These are phyloP conservation scores for Syncephalastrum sp. DNA, from an alignment of 371 early-diverging fungal species.

Conservation along the genomic window DNA sequence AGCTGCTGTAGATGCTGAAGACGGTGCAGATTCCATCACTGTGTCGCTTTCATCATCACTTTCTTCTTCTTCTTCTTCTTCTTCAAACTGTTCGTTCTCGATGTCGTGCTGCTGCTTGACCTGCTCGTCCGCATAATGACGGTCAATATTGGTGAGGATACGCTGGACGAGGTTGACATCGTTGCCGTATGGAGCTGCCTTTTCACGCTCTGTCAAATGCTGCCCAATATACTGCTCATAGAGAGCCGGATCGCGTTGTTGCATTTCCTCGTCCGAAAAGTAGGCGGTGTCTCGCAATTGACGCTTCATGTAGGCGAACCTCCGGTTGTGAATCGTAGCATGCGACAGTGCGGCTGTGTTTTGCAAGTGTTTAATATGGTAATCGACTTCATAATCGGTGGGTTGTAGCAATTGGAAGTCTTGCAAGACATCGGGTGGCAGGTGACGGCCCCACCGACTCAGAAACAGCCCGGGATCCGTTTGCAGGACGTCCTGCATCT, in stretches of 20 bases:
- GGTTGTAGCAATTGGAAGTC: constrained; percentile 27
- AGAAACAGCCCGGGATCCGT: constrained; percentile 47
- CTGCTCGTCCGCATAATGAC: constrained; percentile 30
- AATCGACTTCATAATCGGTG: constrained; percentile 39
- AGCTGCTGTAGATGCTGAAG: constrained; percentile 4
- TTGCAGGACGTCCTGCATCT: constrained; percentile 28
- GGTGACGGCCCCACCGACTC: constrained; percentile 46
- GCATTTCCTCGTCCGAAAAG: constrained; percentile 48
- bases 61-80: constrained; percentile 50
- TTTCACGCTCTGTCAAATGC: constrained; percentile 33
- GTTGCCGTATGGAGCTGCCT: constrained; percentile 30
- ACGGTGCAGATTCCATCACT: neutral
- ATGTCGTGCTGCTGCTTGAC: constrained; percentile 27
- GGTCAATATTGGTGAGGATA: constrained; percentile 42
- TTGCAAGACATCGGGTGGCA: constrained; percentile 27
- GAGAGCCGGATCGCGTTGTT: constrained; percentile 41
- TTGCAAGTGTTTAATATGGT: constrained; percentile 29
- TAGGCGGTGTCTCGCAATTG: constrained; percentile 38
- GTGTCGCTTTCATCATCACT: constrained; percentile 22
- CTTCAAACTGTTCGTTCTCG: constrained; percentile 47
- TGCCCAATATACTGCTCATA: constrained; percentile 51
- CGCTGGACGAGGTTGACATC: constrained; percentile 44
- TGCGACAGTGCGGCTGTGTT: constrained; percentile 3
- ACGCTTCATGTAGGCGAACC: constrained; percentile 38
- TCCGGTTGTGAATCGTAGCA: constrained; percentile 35